These are phyloP conservation scores for Nepenthes alata DNA, from an alignment of 179 eudicot genomes.

Conservation along the genomic window DNA sequence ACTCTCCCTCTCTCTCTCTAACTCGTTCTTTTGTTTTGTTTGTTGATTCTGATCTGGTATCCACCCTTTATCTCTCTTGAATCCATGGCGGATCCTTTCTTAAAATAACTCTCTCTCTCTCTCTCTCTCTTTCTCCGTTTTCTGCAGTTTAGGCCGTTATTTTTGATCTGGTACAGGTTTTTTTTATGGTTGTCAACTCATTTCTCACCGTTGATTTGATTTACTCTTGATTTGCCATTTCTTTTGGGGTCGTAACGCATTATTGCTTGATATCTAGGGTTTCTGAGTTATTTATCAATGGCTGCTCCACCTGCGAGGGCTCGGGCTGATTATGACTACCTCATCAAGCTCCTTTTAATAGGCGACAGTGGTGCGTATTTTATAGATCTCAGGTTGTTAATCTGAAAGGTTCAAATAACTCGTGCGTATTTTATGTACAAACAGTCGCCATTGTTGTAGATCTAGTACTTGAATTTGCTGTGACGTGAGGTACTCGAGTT, in stretches of 20 bases:
- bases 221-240: conserved; percentile 2
- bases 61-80: conserved; percentile 3
- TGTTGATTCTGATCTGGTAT: no score
- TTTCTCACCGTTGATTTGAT: not conserved
- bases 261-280: conserved; percentile 7
- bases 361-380: conserved; percentile 29
- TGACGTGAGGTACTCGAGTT: no score
- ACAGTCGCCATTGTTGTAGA: no score
- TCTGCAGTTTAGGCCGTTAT: not conserved
- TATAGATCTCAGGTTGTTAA: conserved; percentile 11
- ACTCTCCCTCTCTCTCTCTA: conserved; percentile 6
- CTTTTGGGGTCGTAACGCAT: not conserved
- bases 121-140: conserved; percentile 2
- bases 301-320: conserved; percentile 44
- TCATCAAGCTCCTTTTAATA: conserved; percentile 36
- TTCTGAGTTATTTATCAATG: conserved; percentile 19
- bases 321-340: conserved; percentile 39
- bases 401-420: no score
- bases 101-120: conserved; percentile 8
- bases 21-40: not conserved
- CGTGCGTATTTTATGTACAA: no score
- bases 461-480: no score
- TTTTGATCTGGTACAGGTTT: not conserved
- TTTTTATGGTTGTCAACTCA: no score
- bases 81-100: conserved; percentile 15